These are phyloP conservation scores for Cordia subcordata DNA, from an alignment of 257 asterid genomes.

Conservation along the genomic window DNA sequence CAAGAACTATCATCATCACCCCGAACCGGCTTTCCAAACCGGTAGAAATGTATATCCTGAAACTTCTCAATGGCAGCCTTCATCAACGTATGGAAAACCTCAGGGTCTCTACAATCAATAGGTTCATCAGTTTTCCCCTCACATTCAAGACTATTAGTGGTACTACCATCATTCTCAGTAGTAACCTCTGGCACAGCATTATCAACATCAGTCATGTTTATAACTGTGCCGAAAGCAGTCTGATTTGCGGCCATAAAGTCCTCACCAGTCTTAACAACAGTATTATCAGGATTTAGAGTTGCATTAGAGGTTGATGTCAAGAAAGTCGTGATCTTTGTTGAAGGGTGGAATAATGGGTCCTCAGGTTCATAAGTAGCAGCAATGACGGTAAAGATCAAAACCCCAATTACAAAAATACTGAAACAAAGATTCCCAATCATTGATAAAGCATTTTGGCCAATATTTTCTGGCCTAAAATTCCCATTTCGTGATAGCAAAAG, in stretches of 20 bases:
- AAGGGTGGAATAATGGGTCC: constrained; percentile 74
- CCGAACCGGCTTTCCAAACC: constrained; percentile 73
- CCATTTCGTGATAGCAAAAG: constrained; percentile 37
- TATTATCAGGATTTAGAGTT: constrained; percentile 66
- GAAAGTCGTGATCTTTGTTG: constrained; percentile 68
- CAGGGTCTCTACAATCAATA: constrained; percentile 71
- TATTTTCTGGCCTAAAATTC: constrained; percentile 58
- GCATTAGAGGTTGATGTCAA: constrained; percentile 75
- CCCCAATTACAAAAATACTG: constrained; percentile 49
- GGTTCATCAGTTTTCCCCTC: constrained; percentile 45
- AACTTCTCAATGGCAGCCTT: constrained; percentile 61
- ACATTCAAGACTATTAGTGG: constrained; percentile 23
- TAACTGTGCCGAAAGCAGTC: constrained; percentile 59
- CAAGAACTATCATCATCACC: constrained; percentile 63
- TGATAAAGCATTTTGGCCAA: constrained; percentile 66
- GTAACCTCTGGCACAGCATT: constrained; percentile 12
- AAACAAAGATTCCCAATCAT: constrained; percentile 60
- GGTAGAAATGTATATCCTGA: constrained; percentile 59
- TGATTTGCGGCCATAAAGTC: constrained; percentile 74
- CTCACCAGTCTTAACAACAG: constrained; percentile 89
- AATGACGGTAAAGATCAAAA: constrained; percentile 56
- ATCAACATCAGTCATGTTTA: constrained; percentile 82
- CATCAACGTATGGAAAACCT: constrained; percentile 77
- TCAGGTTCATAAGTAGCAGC: constrained; percentile 55
- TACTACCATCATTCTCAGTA: neutral